Conservation (phyloP, 768 basidiomycete genomes). For the Boletellus ananiceps region DNA sequence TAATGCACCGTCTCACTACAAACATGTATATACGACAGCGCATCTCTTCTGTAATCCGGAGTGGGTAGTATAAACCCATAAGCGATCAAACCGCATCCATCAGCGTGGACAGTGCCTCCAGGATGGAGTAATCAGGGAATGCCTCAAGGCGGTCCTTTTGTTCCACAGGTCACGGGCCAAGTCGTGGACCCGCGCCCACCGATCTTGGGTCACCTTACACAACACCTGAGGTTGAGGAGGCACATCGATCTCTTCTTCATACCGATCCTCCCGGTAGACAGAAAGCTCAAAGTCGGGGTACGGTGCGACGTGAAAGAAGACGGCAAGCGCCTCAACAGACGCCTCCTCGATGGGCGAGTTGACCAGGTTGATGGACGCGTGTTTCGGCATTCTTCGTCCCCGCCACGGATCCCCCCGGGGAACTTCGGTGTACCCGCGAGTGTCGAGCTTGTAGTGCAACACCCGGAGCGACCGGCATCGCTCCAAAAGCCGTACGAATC, state of each 20-base stretch:
- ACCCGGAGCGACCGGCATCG: conserved; percentile 10
- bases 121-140: not conserved
- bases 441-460: conserved; percentile 4
- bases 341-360: conserved; percentile 5
- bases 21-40: too few relatives aligned
- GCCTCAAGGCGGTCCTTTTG: conserved; percentile 2
- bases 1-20: too few relatives aligned
- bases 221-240: not conserved
- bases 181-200: not conserved
- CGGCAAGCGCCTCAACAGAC: conserved; percentile 7
- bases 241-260: not conserved
- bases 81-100: too few relatives aligned
- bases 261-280: not conserved
- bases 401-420: conserved; percentile 10
- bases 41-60: too few relatives aligned
- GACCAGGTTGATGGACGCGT: not conserved
- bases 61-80: too few relatives aligned
- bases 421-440: conserved; percentile 6
- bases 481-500: conserved; percentile 12
- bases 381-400: conserved; percentile 1
- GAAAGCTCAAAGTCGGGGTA: conserved; percentile 2
- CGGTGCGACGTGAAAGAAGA: conserved; percentile 15
- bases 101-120: too few relatives aligned
- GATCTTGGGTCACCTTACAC: not conserved
- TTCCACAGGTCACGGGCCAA: conserved; percentile 2